Percentiles rank a stretch among this genome's conserved stretches.
Conservation (phyloP, 73 alveolate genomes). For the Paramecium octaurelia region DNA sequence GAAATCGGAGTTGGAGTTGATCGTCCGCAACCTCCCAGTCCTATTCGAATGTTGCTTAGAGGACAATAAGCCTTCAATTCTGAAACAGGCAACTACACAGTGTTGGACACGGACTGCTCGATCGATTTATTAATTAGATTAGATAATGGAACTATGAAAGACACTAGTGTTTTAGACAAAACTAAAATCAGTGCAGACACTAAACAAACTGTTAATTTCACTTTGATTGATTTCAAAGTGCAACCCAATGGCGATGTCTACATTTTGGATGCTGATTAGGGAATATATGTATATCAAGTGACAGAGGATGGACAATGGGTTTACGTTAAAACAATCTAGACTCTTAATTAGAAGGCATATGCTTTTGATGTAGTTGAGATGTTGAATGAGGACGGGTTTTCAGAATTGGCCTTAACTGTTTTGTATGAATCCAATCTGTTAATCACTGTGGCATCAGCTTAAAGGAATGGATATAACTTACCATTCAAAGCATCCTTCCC, state of each 20-base stretch:
- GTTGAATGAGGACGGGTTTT: not conserved
- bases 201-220: not conserved
- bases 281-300: not conserved
- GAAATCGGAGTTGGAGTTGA: not conserved
- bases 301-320: not conserved
- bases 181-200: not conserved
- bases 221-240: not conserved
- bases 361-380: not conserved
- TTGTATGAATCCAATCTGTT: not conserved
- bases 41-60: not conserved
- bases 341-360: not conserved
- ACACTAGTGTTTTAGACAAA: not conserved
- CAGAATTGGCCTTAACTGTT: not conserved
- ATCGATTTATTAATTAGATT: not conserved
- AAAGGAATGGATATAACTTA: not conserved
- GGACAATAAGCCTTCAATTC: conserved; percentile 1
- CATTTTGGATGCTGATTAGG: conserved; percentile 26
- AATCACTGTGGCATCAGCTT: not conserved
- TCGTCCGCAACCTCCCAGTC: not conserved
- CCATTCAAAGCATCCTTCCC: not conserved
- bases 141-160: not conserved
- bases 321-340: not conserved
- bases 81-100: not conserved
- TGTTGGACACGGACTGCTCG: not conserved
- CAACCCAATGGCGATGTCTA: conserved; percentile 26